Evolutionary conservation across 495 filamentous ascomycete genomes (phyloP).

Genomic region (Xylaria nigripes): DNA sequence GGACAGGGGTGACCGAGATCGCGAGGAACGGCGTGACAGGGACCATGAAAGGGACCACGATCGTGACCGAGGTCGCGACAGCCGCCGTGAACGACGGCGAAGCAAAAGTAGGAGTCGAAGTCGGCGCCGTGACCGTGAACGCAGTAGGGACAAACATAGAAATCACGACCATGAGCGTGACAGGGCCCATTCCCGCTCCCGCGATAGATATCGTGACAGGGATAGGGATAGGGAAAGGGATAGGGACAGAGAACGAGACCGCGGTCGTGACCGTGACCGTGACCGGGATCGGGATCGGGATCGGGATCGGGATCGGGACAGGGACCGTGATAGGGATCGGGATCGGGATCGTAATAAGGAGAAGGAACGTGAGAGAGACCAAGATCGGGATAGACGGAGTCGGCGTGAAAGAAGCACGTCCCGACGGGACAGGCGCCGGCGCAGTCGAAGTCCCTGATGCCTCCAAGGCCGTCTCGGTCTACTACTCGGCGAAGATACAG

Average conservation of each 20-base stretch:
- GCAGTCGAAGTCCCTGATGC: constrained; percentile 18
- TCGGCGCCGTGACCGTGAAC: constrained; percentile 6
- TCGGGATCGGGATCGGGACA: constrained; percentile 7
- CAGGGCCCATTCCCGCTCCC: constrained; percentile 34
- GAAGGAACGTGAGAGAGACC: constrained; percentile 20
- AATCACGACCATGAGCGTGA: constrained; percentile 10
- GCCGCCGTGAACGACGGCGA: constrained; percentile 5
- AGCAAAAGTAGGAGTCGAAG: constrained; percentile 11
- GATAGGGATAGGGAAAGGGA: constrained; percentile 22
- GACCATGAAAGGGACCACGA: constrained; percentile 18
- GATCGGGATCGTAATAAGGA: constrained; percentile 19
- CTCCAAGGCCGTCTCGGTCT: not conserved
- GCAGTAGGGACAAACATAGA: constrained; percentile 5
- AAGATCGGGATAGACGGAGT: constrained; percentile 17
- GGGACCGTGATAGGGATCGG: not conserved
- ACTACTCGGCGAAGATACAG: not conserved
- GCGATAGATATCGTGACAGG: constrained; percentile 23
- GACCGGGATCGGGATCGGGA: constrained; percentile 9
- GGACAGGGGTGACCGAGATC: constrained; percentile 32
- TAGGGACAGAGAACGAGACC: constrained; percentile 16
- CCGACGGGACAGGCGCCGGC: constrained; percentile 21
- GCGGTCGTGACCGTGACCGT: constrained; percentile 16
- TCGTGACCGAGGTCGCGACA: constrained; percentile 9
- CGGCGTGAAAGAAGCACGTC: constrained; percentile 23
- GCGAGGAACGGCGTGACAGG: constrained; percentile 24